Base-by-base conservation (phyloP, 1,139 yeast genomes). In the Zygoascus hellenicus region DNA sequence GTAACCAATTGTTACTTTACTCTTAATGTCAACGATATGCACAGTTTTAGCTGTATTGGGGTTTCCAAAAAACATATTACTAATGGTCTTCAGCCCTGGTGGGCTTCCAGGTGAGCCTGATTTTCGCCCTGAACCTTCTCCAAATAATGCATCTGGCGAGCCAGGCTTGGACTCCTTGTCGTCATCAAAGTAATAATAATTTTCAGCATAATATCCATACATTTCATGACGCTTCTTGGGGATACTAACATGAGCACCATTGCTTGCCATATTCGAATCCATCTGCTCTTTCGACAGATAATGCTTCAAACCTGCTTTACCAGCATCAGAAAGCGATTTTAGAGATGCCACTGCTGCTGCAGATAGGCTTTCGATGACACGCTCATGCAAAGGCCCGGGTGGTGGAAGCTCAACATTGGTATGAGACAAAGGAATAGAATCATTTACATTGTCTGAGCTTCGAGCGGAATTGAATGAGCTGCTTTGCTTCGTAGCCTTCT, bases 11-110 rank as follows among this genome's bases (percentile, higher is more conserved):
- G 70, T 66, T 47, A 64, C 64, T 47, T 71, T 75, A 28, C 72
- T 70, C 4, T 65, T 56, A 38, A 81, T 61, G 54, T 80, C 83
- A 33, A 78, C 56, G 11, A 79, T 62, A 49, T 71, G 60, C 7
- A 61, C 48, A 9, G 51, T 41, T 39, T 28, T 44, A 47, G 28
- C 22, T n/a, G 48, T 34, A 15, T 47, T 43, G 30, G 51, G 39
- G n/a, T 51, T 49, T 11, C 48, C 47, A 28, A 48, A 48, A 30
- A 57, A 51, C 28, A 59, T 40, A 11, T 49, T 33, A 4, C 40
- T 29, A n/a, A 42, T 15, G 5, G 45, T 51, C 28, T 48, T 51
- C 26, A 58, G 38, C 19, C 50, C 48, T 11, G 38, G 16, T 5
- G 45, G 41, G n/a, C 46, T 19, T 2, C 37, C 31, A 10, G 42